Evolutionary conservation across 768 basidiomycete genomes (phyloP).

Genomic region (Daedaleopsis nitida): DNA sequence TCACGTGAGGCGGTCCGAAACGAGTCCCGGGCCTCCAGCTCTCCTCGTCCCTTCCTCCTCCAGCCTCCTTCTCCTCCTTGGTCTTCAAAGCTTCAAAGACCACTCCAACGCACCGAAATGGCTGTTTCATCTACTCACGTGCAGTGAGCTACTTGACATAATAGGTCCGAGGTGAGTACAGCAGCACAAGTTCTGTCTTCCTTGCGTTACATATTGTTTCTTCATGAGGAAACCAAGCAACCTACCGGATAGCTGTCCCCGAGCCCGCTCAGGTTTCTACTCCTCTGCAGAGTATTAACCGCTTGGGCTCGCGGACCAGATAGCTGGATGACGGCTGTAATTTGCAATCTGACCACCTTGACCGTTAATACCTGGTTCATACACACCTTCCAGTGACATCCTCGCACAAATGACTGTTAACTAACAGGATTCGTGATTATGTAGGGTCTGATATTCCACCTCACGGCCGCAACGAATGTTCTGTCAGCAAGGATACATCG

Average conservation of each 20-base stretch:
- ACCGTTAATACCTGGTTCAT: too few relatives aligned
- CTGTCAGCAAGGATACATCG: not conserved
- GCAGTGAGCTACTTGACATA: not conserved
- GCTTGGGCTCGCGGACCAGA: constrained; percentile 7
- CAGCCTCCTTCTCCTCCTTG: too few relatives aligned
- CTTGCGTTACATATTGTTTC: not conserved
- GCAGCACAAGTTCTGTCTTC: not conserved
- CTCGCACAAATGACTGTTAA: too few relatives aligned
- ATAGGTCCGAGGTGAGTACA: not conserved
- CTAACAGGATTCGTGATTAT: too few relatives aligned
- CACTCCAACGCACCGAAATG: too few relatives aligned
- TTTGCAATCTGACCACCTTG: constrained; percentile 33
- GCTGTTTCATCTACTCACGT: too few relatives aligned
- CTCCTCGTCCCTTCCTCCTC: too few relatives aligned
- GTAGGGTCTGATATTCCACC: too few relatives aligned
- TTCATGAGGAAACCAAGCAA: constrained; percentile 31
- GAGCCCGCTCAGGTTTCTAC: constrained; percentile 24
- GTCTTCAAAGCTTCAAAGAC: too few relatives aligned
- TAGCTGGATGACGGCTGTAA: constrained; percentile 31
- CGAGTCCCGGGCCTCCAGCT: too few relatives aligned
- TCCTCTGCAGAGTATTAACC: constrained; percentile 18
- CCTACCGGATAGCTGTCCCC: constrained; percentile 17
- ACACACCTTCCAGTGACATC: too few relatives aligned
- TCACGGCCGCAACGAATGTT: not conserved
- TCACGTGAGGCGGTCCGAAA: too few relatives aligned